Conservation (phyloP, 176 grass and related monocot genomes). For the Pontederia paniculata region DNA sequence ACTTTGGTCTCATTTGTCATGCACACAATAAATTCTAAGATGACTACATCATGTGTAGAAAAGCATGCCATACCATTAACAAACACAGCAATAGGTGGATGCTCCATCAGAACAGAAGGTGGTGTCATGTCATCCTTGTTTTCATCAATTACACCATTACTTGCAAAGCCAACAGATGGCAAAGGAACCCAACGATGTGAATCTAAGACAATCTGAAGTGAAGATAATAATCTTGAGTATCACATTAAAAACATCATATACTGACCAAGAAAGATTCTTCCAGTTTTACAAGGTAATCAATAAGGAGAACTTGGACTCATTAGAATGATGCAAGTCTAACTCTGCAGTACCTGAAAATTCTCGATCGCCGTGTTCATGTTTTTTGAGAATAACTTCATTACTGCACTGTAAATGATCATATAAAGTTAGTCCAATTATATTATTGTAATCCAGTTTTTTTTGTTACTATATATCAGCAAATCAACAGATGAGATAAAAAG, state of each 20-base stretch:
- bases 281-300: no score
- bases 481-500: neutral
- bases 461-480: no score
- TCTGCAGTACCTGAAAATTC: conserved; percentile 76
- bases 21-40: no score
- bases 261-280: no score
- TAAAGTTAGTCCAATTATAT: neutral
- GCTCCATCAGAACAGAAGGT: conserved; percentile 94
- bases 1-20: no score
- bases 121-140: conserved; percentile 69
- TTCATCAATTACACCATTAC: conserved; percentile 72
- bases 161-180: conserved; percentile 95
- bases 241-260: no score
- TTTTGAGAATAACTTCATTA: conserved; percentile 88
- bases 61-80: conserved; percentile 73
- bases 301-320: no score
- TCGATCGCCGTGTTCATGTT: conserved; percentile 75
- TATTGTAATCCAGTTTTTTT: no score
- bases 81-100: conserved; percentile 93
- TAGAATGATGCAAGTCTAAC: neutral
- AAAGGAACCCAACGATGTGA: conserved; percentile 83
- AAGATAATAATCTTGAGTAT: neutral
- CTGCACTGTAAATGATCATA: conserved; percentile 51
- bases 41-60: no score
- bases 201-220: conserved; percentile 62